Evolutionary conservation across 345 rosid species (phyloP), one percentile per base, ranked within the genome.

Genomic region (Sisymbrium altissimum): DNA sequence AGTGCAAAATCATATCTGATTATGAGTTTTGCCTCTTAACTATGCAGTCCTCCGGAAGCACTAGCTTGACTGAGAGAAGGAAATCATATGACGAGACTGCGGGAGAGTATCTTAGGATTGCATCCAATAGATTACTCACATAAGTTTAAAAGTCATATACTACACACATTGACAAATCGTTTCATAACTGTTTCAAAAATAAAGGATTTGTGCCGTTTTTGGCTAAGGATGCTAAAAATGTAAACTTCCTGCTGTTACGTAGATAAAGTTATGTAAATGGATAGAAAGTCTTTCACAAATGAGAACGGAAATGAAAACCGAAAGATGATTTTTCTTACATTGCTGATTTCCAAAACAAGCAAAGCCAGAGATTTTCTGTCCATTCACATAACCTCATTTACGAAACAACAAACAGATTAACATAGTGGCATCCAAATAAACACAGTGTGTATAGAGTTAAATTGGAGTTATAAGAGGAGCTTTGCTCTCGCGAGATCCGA

Each of bases 61-160:
- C 55, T 19, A 69, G 73, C 61, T 75, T 90, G 83, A 81, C 80
- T 13, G 66, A 82, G 56, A 4, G 85, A 87, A 82, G 88, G 83
- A 80, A 86, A 80, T 66, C 83, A 82, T 80, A 77, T 46, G 78
- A 77, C 83, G 45, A 81, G 46, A 52, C 46, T 38, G 81, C 85
- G 32, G 76, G 59, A 35, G 82, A 83, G 38, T n/a, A 18, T 43
- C 18, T 19, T 48, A 4, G 27, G 53, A 8, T 46, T 46, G 25
- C 85, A 52, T 23, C 54, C 4, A 48, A 70, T 19, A 70, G 66
- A 64, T 79, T 73, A 68, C 55, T 55, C 38, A 15, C 33, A 27
- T 25, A 50, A 44, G 58, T 6, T 64, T 32, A 46, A 30, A 49
- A 15, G 56, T n/a, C n/a, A n/a, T n/a, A n/a, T 10, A 54, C 1